phyloP scores from a whole-genome alignment of 2,329 filamentous ascomycete genomes.

The Xylariaceae sp. region DNA sequence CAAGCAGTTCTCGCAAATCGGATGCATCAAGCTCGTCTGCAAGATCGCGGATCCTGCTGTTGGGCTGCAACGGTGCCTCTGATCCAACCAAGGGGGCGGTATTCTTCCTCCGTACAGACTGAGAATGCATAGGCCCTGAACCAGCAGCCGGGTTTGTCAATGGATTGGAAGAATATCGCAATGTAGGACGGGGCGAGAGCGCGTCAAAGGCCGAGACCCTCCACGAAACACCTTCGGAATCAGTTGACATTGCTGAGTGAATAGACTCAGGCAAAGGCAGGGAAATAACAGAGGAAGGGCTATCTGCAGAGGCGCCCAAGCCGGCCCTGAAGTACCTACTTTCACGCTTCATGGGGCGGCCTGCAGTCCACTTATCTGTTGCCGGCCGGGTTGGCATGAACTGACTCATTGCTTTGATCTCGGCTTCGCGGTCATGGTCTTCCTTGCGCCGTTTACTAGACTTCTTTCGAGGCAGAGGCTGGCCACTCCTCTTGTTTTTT shows the following conservation, averaged over 20 bases:
- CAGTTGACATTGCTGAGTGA: constrained; percentile 68
- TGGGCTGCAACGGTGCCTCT: constrained; percentile 55
- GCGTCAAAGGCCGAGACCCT: constrained; percentile 73
- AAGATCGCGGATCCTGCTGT: constrained; percentile 62
- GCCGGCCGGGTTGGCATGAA: constrained; percentile 60
- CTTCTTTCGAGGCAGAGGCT: constrained; percentile 60
- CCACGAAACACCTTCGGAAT: constrained; percentile 70
- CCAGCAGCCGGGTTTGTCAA: constrained; percentile 46
- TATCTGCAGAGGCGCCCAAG: constrained; percentile 48
- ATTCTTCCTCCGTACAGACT: constrained; percentile 48
- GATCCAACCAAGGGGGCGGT: constrained; percentile 49
- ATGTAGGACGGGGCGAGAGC: constrained; percentile 78
- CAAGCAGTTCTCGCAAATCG: constrained; percentile 81
- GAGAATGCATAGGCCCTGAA: constrained; percentile 41
- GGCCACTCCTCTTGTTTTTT: constrained; percentile 54
- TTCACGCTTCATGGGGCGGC: constrained; percentile 56
- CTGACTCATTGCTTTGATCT: constrained; percentile 79
- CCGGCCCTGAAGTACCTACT: constrained; percentile 60
- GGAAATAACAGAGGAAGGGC: constrained; percentile 66
- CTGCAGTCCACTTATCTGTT: constrained; percentile 52
- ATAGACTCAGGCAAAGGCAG: constrained; percentile 69
- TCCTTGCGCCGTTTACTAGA: constrained; percentile 72
- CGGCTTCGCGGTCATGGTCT: constrained; percentile 74
- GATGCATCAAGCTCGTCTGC: constrained; percentile 82
- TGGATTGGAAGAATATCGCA: constrained; percentile 66